These are phyloP conservation scores for Orbilia brochopaga DNA, from an alignment of 2,329 filamentous ascomycete genomes.

Conservation along the genomic window DNA sequence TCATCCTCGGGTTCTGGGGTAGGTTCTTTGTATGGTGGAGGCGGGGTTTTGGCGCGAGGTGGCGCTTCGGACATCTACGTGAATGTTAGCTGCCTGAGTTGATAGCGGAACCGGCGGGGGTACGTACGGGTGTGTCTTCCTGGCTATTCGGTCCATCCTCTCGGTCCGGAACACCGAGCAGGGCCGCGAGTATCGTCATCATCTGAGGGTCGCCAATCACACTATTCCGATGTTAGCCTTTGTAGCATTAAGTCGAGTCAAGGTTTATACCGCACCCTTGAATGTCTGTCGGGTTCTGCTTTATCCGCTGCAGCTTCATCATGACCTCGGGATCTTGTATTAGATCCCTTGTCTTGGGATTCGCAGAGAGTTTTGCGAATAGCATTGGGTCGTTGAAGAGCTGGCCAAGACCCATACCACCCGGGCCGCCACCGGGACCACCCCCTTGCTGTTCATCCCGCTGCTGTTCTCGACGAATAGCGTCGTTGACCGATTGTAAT, in stretches of 20 bases:
- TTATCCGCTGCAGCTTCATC: conserved; percentile 80
- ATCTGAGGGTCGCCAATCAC: conserved; percentile 89
- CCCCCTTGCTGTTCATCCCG: conserved; percentile 65
- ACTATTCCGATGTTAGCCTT: conserved; percentile 55
- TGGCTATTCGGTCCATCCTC: conserved; percentile 60
- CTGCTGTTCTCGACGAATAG: conserved; percentile 77
- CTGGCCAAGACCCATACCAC: conserved; percentile 76
- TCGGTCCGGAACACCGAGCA: conserved; percentile 92
- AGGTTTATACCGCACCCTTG: conserved; percentile 58
- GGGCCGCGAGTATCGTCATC: conserved; percentile 88
- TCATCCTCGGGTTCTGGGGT: conserved; percentile 76
- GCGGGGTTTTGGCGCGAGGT: conserved; percentile 65
- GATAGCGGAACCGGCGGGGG: conserved; percentile 58
- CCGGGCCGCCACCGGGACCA: conserved; percentile 65
- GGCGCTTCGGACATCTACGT: conserved; percentile 58
- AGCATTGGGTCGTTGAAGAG: conserved; percentile 95
- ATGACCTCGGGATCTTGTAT: conserved; percentile 88
- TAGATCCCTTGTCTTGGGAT: conserved; percentile 86
- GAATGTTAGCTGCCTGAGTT: conserved; percentile 54
- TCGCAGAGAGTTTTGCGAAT: conserved; percentile 84
- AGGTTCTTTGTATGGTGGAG: conserved; percentile 68
- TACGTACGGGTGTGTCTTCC: conserved; percentile 40
- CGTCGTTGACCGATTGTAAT: conserved; percentile 80
- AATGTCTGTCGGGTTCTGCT: conserved; percentile 78
- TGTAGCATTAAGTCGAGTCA: conserved; percentile 53